Base-by-base conservation (phyloP, 2,329 filamentous ascomycete species). In the Tolypocladium pustulatum region DNA sequence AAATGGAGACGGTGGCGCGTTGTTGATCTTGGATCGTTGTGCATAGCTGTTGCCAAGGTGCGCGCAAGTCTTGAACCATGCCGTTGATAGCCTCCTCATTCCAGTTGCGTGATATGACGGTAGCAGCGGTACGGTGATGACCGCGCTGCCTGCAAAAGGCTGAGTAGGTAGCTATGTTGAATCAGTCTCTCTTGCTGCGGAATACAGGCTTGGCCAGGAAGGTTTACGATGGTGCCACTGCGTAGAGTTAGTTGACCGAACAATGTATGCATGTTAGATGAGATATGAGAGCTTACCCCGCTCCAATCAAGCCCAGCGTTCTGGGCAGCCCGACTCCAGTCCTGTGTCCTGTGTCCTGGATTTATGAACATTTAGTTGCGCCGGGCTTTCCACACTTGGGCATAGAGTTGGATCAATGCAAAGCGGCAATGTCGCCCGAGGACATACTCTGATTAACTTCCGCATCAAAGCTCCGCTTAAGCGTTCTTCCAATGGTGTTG, bases 111-210 rank as follows among this genome's bases (percentile, higher is more conserved):
- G 38, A 46, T 0, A 70, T 70, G 3, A 59, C 62, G n/a, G n/a
- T n/a, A 0, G 51, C 41, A 0, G 4, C 0, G 0, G 75, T 77
- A 3, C 0, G 57, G 55, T 79, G 61, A 9, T 67, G 61, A 0
- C 78, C 78, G 55, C 68, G 75, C 0, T 78, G 67, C 17, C 70
- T 65, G 55, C 75, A 78, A 58, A 78, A 80, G 0, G 77, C 75
- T 22, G 69, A 58, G 56, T 77, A 79, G 0, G 70, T 63, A 5
- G 27, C 67, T 74, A 36, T 49, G 55, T 40, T 54, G 13, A n/a
- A 3, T 60, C 36, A 62, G 54, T 41, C 17, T 2, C 22, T 25
- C 13, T 56, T 20, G 5, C 2, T 3, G 10, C 2, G 4, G 20
- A 13, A n/a, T 2, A 20, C n/a, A 4, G 9, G 58, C 57, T 30